These are phyloP conservation scores for Colletotrichum cordylinicola DNA, from an alignment of 2,329 filamentous ascomycete genomes.

Conservation along the genomic window DNA sequence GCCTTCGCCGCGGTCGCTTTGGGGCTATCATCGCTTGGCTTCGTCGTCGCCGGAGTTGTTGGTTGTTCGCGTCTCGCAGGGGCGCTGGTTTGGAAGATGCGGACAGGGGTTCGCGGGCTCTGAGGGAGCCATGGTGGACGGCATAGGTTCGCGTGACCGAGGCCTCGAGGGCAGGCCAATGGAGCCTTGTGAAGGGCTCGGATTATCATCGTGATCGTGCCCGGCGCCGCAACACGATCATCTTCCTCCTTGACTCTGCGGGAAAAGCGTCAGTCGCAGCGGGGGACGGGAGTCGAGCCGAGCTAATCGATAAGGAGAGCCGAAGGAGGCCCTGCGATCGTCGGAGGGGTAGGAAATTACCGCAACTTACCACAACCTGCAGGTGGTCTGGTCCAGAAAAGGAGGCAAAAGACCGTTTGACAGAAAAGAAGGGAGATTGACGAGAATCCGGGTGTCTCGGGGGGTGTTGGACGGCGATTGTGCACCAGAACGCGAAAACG, in stretches of 20 bases:
- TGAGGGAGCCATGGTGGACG: conserved; percentile 21
- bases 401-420: neutral
- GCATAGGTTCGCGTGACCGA: neutral
- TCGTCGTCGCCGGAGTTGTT: neutral
- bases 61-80: conserved; percentile 7
- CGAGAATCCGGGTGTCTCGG: neutral
- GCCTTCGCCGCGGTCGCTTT: neutral
- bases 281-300: neutral
- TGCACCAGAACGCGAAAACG: neutral
- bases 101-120: conserved; percentile 12
- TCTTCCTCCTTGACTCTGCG: conserved; percentile 2
- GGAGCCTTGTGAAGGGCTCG: conserved; percentile 20
- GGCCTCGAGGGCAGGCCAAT: conserved; percentile 15
- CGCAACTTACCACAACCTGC: neutral
- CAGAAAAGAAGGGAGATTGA: neutral
- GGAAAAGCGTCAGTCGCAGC: neutral
- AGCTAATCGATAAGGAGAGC: neutral
- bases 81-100: conserved; percentile 23
- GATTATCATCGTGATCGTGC: conserved; percentile 23
- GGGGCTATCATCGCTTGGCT: neutral
- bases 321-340: neutral
- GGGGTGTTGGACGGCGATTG: neutral
- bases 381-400: neutral
- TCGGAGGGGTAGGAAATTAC: neutral
- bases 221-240: conserved; percentile 15